Evolutionary conservation across 2,329 filamentous ascomycete species (phyloP).

Genomic region (Microsporum audouinii): DNA sequence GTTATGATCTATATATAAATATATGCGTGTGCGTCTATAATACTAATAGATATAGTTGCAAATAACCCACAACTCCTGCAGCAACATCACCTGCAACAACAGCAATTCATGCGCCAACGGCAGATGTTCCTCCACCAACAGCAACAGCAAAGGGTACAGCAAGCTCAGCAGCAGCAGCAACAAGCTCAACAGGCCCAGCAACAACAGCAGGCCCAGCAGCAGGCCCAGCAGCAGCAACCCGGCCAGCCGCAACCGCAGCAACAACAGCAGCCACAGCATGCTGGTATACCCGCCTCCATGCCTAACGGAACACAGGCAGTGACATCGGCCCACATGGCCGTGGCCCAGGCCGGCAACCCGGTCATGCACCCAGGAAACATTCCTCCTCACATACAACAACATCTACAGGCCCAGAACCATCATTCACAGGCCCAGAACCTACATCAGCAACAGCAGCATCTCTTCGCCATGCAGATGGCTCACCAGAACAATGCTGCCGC

Average conservation of each 20-base stretch:
- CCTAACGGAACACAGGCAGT: conserved; percentile 33
- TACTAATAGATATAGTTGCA: conserved; percentile 20
- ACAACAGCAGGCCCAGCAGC: conserved; percentile 24
- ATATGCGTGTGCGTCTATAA: neutral
- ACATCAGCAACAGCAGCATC: conserved; percentile 32
- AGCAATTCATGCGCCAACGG: conserved; percentile 21
- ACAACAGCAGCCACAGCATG: conserved; percentile 20
- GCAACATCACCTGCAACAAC: conserved; percentile 22
- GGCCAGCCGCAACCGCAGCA: conserved; percentile 20
- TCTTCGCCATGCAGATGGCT: conserved; percentile 26
- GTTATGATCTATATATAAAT: neutral
- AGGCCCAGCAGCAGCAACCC: conserved; percentile 21
- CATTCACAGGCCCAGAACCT: conserved; percentile 33
- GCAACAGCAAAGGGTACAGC: conserved; percentile 17
- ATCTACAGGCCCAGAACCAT: conserved; percentile 23
- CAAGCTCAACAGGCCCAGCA: conserved; percentile 26
- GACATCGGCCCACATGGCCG: conserved; percentile 33
- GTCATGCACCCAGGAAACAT: conserved; percentile 30
- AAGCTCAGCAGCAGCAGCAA: conserved; percentile 18
- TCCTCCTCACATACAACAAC: conserved; percentile 32
- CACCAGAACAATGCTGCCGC: neutral
- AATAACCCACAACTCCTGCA: conserved; percentile 39
- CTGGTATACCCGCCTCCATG: conserved; percentile 29
- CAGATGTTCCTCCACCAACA: conserved; percentile 25
- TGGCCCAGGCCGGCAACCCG: conserved; percentile 32